A percentile compares a stretch with the other conserved stretches of the same genome.
These are phyloP conservation scores for Globisporangium okanoganense DNA, from an alignment of 352 stramenopile genomes.

Conservation along the genomic window DNA sequence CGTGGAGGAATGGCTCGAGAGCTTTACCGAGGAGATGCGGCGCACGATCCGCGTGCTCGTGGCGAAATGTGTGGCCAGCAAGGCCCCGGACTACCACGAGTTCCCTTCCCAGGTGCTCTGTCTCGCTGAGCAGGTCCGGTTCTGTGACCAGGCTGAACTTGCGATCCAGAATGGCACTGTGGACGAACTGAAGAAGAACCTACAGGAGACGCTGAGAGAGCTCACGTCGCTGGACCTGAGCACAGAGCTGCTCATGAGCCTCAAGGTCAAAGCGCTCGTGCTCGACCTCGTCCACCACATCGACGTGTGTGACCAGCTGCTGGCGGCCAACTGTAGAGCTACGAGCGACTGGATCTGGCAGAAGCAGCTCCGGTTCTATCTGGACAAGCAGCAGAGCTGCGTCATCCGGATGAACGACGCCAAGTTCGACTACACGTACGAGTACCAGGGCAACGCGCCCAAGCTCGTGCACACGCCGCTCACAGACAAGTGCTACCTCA, in stretches of 20 bases:
- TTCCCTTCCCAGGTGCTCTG: conserved; percentile 92
- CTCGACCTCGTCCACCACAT: conserved; percentile 95
- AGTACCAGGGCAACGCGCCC: conserved; percentile 93
- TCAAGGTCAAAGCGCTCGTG: conserved; percentile 95
- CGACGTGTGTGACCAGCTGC: conserved; percentile 91
- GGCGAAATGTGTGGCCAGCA: conserved; percentile 66
- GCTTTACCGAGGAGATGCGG: conserved; percentile 90
- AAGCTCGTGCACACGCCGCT: conserved; percentile 94
- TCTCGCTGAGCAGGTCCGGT: conserved; percentile 90
- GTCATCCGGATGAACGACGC: conserved; percentile 77
- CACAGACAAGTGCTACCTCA: conserved; percentile 95
- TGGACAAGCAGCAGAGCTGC: conserved; percentile 54
- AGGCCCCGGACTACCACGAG: conserved; percentile 82
- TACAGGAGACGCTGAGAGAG: conserved; percentile 69
- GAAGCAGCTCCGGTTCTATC: conserved; percentile 93
- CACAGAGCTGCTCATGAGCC: conserved; percentile 81
- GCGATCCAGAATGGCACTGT: conserved; percentile 80
- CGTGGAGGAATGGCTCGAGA: conserved; percentile 93
- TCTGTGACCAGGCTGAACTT: conserved; percentile 83
- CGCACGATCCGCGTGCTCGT: conserved; percentile 82
- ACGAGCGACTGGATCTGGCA: conserved; percentile 87
- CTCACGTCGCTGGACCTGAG: conserved; percentile 85
- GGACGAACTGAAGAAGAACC: conserved; percentile 54
- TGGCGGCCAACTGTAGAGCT: conserved; percentile 53
- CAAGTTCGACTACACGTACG: conserved; percentile 91